phyloP scores from a whole-genome alignment of 768 basidiomycete genomes.

The Amanita molliuscula region DNA sequence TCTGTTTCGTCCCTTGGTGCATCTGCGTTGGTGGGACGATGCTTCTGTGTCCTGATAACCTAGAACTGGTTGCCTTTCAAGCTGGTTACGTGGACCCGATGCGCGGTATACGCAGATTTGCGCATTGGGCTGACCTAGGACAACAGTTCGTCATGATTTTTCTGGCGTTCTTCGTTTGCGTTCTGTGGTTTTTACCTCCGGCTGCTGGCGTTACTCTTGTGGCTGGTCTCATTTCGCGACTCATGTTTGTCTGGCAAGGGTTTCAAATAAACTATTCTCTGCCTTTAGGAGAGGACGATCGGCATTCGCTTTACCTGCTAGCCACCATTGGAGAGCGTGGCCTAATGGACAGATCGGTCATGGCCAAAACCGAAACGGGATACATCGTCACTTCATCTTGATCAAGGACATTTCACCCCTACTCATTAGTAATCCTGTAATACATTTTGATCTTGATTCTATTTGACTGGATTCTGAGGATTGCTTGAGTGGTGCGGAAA shows the following conservation, averaged over 20 bases:
- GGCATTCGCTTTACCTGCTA: constrained; percentile 26
- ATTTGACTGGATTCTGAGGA: too few relatives aligned
- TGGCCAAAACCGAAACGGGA: background rate
- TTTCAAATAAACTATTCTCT: constrained; percentile 22
- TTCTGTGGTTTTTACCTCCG: constrained; percentile 19
- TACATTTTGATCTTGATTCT: background rate
- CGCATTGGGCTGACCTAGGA: constrained; percentile 29
- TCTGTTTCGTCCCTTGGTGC: constrained; percentile 36
- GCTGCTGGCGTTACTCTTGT: constrained; percentile 14
- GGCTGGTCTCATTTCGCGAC: constrained; percentile 18
- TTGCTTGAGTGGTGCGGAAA: too few relatives aligned
- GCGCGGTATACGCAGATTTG: constrained; percentile 27
- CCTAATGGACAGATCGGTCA: background rate
- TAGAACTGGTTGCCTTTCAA: constrained; percentile 26
- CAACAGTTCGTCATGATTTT: constrained; percentile 29
- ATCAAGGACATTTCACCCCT: too few relatives aligned
- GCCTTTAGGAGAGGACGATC: constrained; percentile 30
- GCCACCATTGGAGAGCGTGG: constrained; percentile 9
- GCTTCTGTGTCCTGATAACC: constrained; percentile 23
- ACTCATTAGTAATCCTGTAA: background rate
- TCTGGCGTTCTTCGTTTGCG: constrained; percentile 16
- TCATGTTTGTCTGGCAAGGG: constrained; percentile 25
- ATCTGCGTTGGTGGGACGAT: constrained; percentile 32
- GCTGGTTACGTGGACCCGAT: constrained; percentile 11
- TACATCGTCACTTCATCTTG: background rate